phyloP scores from a whole-genome alignment of 2,329 filamentous ascomycete species.

The Nothophaeocryptopus gaeumannii region DNA sequence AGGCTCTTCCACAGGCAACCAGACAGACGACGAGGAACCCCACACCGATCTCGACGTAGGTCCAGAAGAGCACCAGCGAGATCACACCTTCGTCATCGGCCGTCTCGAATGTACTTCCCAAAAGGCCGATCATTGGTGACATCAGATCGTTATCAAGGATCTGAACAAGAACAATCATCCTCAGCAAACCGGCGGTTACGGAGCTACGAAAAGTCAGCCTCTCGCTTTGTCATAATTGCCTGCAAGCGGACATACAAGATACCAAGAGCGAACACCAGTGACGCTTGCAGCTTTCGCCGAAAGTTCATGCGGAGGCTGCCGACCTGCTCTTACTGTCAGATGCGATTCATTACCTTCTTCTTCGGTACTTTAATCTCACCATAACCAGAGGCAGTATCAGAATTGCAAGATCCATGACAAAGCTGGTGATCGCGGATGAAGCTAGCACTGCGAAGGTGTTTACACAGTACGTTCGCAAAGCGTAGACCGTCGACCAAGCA shows the following conservation, averaged over 20 bases:
- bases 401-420: conserved; percentile 12
- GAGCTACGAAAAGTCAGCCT: conserved; percentile 4
- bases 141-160: conserved; percentile 8
- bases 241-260: conserved; percentile 11
- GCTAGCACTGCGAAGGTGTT: conserved; percentile 15
- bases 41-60: conserved; percentile 15
- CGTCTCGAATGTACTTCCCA: conserved; percentile 7
- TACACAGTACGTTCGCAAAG: conserved; percentile 11
- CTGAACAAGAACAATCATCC: conserved; percentile 14
- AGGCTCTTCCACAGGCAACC: conserved; percentile 11
- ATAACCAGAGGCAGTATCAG: conserved; percentile 16
- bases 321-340: conserved; percentile 1
- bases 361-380: not conserved
- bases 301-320: conserved; percentile 10
- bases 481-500: conserved; percentile 12
- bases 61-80: conserved; percentile 14
- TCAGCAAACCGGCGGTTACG: conserved; percentile 13
- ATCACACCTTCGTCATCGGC: conserved; percentile 12
- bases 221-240: not conserved
- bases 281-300: conserved; percentile 13
- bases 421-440: conserved; percentile 10
- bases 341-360: too few relatives aligned
- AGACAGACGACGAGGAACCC: conserved; percentile 17
- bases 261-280: conserved; percentile 14
- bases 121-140: conserved; percentile 5